Conservation (phyloP, 2,329 filamentous ascomycete species). For the Cladosporium velox region DNA sequence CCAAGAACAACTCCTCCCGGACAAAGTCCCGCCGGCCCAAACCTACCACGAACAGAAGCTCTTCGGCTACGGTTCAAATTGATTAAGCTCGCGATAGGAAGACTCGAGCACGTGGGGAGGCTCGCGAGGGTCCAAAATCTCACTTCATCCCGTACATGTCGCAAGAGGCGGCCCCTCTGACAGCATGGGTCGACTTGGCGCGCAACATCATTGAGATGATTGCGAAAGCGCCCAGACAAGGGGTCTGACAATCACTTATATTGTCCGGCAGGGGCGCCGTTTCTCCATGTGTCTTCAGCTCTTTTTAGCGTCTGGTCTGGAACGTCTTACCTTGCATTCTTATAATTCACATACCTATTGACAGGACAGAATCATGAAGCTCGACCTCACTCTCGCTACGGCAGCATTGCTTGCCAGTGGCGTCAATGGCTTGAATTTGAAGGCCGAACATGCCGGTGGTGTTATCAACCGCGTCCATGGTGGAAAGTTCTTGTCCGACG, state of each 20-base stretch:
- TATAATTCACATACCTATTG: background rate
- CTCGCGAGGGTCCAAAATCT: background rate
- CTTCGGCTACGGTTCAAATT: background rate
- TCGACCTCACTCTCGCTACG: background rate
- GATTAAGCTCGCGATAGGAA: background rate
- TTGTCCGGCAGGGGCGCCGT: background rate
- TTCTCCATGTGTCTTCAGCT: background rate
- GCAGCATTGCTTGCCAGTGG: constrained; percentile 22
- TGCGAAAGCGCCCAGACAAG: constrained; percentile 11
- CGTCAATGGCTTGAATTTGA: constrained; percentile 23
- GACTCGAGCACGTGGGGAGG: background rate
- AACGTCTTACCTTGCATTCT: background rate
- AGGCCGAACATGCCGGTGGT: constrained; percentile 28
- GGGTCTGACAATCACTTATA: constrained; percentile 2
- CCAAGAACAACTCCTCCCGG: background rate
- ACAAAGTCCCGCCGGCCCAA: background rate
- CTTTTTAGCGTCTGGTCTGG: background rate
- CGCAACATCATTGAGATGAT: constrained; percentile 13
- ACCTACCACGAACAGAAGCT: background rate
- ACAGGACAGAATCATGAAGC: background rate
- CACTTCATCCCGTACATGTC: background rate
- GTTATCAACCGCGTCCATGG: constrained; percentile 23
- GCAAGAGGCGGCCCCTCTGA: background rate
- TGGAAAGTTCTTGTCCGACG: constrained; percentile 17
- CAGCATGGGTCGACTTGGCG: constrained; percentile 9